Evolutionary conservation across 2,329 filamentous ascomycete species (phyloP), one percentile per base, ranked within the genome.

Genomic region (Trichoderma atrobrunneum): DNA sequence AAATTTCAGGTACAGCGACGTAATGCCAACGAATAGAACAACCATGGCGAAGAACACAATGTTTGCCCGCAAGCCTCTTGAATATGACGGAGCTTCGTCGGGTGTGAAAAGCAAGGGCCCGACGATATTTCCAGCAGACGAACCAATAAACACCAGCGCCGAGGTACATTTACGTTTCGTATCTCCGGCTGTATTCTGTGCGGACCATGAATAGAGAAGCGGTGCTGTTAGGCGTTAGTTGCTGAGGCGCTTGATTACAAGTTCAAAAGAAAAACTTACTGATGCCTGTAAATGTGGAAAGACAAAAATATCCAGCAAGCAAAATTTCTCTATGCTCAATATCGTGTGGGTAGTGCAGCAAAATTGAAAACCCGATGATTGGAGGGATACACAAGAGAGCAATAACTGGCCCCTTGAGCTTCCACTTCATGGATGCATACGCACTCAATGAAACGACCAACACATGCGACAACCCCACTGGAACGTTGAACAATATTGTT

Each of bases 91-190:
- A 74, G 68, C 82, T 78, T 78, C 82, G 70, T 84, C 84, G 0
- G 88, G 87, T 5, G 87, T 90, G 78, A 91, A 92, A 0, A 92
- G 82, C 61, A 89, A 85, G 0, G 90, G 90, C 0, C 90, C 90
- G 26, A 92, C 82, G 43, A 92, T 88, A 75, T 93, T 92, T 7
- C 90, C 91, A 1, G 86, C 87, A 66, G 87, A 91, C 72, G 90
- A 87, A 5, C 90, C 89, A 61, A 92, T 85, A 76, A 92, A 90
- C 1, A 92, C 82, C 7, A 91, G 83, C 14, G 86, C 89, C 0
- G 89, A 91, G 0, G 87, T 90, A 11, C 87, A 86, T 76, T 92
- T 92, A 74, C 89, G 88, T 80, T 93, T 93, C 0, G 90, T 92
- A 76, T 92, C 90, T 1, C 91, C 90, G 0, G 87, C 90, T 0